Base-by-base conservation (phyloP, 495 filamentous ascomycete species). In the Penicillium coffeae region DNA sequence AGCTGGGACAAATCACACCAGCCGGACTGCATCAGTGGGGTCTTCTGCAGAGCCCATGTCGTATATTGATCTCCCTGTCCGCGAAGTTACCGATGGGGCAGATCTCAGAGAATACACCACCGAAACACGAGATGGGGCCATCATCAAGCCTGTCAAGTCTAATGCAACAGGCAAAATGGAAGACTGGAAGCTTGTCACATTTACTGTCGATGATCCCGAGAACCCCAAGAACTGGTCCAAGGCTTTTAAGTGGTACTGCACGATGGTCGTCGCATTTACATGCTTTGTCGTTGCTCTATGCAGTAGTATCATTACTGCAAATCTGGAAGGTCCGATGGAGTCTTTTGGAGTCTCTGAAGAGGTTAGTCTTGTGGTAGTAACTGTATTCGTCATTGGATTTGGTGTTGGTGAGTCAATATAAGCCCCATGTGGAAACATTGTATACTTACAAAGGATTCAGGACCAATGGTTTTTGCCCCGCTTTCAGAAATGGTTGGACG, bases 391-490 rank as follows among this genome's bases (percentile, higher is more conserved):
- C 14, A 70, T 91, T 50, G 88, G 88, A 14, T 90, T 90, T 56
- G 87, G 86, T 57, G 64, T 90, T 36, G 87, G 85, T 76, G 72
- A 55, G 70, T 63, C 8, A 8, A 5, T 19, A 8, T 3, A 19
- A 16, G 20, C 40, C 4, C 16, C 20, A 27, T 9, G 18, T 8
- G 8, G 30, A 19, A 0, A 6, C 8, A 40, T 42, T 9, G 34
- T 42, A 33, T 41, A 33, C 56, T 69, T 41, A 66, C 42, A 32
- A 19, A 18, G 14, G 8, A 10, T 42, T 22, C 50, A 80, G 75
- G 75, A 3, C 88, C 89, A n/a, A 87, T 91, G 86, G 73, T 71
- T 12, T 94, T 91, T 59, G 87, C 88, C 19, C 88, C 89, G 0
- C 63, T 90, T 45, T 86, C 80, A 9, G 88, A 91, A 60, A 73